phyloP scores from a whole-genome alignment of 345 rosid genomes.

The Barbarea vulgaris region DNA sequence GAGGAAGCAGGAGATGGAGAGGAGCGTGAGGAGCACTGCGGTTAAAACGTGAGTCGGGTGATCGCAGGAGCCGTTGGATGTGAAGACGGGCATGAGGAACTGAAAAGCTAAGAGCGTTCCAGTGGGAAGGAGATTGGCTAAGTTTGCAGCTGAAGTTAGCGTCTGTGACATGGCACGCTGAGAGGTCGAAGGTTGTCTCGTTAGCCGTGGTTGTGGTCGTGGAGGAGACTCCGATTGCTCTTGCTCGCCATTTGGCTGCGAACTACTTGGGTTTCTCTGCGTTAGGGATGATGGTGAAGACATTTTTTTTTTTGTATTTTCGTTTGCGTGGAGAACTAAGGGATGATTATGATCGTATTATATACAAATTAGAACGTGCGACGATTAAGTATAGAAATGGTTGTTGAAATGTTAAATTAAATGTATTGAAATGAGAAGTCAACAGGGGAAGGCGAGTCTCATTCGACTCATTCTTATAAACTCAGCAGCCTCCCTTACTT shows the following conservation, averaged over 20 bases:
- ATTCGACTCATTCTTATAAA: background rate
- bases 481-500: background rate
- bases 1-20: conserved; percentile 71
- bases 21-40: conserved; percentile 58
- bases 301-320: conserved; percentile 1
- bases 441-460: conserved; percentile 3
- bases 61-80: conserved; percentile 83
- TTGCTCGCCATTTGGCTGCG: conserved; percentile 1
- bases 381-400: conserved; percentile 10
- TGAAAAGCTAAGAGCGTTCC: conserved; percentile 90
- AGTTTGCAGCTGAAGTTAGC: conserved; percentile 74
- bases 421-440: conserved; percentile 20
- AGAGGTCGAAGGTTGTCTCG: conserved; percentile 46
- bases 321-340: background rate
- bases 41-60: conserved; percentile 60
- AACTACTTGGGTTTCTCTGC: conserved; percentile 24
- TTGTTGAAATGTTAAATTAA: conserved; percentile 23
- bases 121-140: conserved; percentile 94
- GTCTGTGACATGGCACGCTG: conserved; percentile 74
- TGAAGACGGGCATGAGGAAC: conserved; percentile 77
- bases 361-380: conserved; percentile 9
- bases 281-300: conserved; percentile 28
- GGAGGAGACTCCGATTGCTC: conserved; percentile 40
- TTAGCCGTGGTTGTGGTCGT: conserved; percentile 11
- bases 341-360: background rate